Percentiles rank a stretch among this genome's conserved stretches.
phyloP scores from a whole-genome alignment of 805 yeast species.

The Myxozyma geophila region DNA sequence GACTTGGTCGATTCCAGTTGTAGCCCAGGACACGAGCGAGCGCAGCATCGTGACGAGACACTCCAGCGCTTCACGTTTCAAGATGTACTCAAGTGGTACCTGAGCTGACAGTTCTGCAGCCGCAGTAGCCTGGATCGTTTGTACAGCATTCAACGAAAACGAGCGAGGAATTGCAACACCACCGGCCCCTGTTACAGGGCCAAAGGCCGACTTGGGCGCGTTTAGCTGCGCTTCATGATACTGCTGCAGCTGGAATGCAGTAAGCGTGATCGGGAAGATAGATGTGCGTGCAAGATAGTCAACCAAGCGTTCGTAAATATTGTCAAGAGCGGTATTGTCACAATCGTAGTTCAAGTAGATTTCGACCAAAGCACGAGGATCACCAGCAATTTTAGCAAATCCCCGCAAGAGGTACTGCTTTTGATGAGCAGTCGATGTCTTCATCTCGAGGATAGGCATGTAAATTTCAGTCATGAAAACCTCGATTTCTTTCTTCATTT shows the following conservation, averaged over 20 bases:
- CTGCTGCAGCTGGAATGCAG: constrained; percentile 65
- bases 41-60: constrained; percentile 81
- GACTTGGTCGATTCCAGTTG: constrained; percentile 52
- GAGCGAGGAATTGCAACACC: constrained; percentile 58
- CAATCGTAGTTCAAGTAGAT: constrained; percentile 95
- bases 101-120: constrained; percentile 16
- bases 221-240: constrained; percentile 51
- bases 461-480: constrained; percentile 92
- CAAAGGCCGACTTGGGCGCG: constrained; percentile 16
- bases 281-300: constrained; percentile 78
- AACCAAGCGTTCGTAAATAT: constrained; percentile 80
- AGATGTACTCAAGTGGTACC: constrained; percentile 74
- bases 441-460: constrained; percentile 91
- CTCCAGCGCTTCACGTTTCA: constrained; percentile 79
- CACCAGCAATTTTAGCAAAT: constrained; percentile 80
- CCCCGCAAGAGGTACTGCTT: constrained; percentile 82
- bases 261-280: constrained; percentile 69
- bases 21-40: constrained; percentile 87
- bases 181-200: constrained; percentile 15
- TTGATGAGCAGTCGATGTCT: constrained; percentile 89
- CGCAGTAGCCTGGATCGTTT: constrained; percentile 19
- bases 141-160: constrained; percentile 58
- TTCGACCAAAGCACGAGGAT: constrained; percentile 89
- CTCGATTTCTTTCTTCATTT: constrained; percentile 90
- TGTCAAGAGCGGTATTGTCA: constrained; percentile 73